phyloP scores from a whole-genome alignment of 495 filamentous ascomycete species.

The Xylaria intraflava region DNA sequence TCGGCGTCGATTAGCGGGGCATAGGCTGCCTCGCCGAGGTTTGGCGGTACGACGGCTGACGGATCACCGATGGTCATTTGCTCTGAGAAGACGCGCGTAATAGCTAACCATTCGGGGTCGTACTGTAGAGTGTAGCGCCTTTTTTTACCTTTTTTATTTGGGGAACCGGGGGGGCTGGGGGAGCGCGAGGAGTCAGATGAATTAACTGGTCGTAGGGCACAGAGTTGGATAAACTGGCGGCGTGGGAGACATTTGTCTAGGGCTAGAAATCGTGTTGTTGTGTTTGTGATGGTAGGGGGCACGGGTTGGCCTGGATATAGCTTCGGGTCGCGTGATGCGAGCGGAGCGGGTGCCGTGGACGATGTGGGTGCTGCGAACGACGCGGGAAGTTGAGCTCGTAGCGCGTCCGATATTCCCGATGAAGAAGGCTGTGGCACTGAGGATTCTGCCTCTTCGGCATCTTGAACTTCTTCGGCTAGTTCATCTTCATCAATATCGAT shows the following conservation, averaged over 20 bases:
- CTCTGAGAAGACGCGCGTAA: conserved; percentile 70
- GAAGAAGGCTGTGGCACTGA: conserved; percentile 4
- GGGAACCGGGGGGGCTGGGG: conserved; percentile 19
- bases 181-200: conserved; percentile 4
- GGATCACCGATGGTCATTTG: conserved; percentile 55
- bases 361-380: conserved; percentile 48
- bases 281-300: conserved; percentile 58
- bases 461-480: neutral
- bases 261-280: conserved; percentile 74
- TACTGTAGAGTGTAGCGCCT: conserved; percentile 54
- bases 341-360: too few species aligned
- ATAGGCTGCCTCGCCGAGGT: conserved; percentile 63
- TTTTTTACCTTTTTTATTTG: conserved; percentile 3
- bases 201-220: conserved; percentile 47
- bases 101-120: conserved; percentile 92
- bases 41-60: conserved; percentile 34
- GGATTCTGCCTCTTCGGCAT: neutral
- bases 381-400: conserved; percentile 61
- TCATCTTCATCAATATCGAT: conserved; percentile 47
- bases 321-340: conserved; percentile 11
- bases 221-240: conserved; percentile 74
- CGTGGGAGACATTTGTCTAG: conserved; percentile 79
- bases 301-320: conserved; percentile 39
- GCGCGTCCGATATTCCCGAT: conserved; percentile 44
- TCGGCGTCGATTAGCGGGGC: conserved; percentile 53